phyloP scores from a whole-genome alignment of 441 rosid genomes.

The Oxalis stricta region DNA sequence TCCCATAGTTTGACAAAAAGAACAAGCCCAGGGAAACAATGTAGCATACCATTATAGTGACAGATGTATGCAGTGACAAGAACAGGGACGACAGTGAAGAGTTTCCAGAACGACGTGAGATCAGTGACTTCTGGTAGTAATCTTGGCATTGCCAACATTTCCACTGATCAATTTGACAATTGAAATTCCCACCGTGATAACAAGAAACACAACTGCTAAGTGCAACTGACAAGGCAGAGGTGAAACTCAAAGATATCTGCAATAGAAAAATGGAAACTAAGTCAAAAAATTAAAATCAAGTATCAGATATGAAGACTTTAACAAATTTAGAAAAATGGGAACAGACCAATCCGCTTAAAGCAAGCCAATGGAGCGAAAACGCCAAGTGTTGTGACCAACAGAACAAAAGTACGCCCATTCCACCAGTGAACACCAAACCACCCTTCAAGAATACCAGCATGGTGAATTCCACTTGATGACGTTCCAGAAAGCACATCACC shows the following conservation, averaged over 20 bases:
- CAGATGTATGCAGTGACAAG: conserved; percentile 91
- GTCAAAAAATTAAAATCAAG: not conserved
- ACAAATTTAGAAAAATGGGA: not conserved
- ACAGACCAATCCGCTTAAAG: conserved; percentile 80
- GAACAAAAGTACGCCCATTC: conserved; percentile 65
- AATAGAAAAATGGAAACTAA: conserved; percentile 10
- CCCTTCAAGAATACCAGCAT: conserved; percentile 88
- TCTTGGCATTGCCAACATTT: conserved; percentile 65
- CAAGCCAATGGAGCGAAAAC: conserved; percentile 80
- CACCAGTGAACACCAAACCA: conserved; percentile 98
- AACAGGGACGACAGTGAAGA: conserved; percentile 85
- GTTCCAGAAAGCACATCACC: conserved; percentile 97
- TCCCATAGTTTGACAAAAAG: not conserved
- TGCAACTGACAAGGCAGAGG: conserved; percentile 84
- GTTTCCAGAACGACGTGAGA: conserved; percentile 61
- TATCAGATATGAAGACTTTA: not conserved
- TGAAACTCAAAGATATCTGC: conserved; percentile 92
- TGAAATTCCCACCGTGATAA: conserved; percentile 70
- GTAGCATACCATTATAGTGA: conserved; percentile 73
- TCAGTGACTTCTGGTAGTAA: conserved; percentile 65
- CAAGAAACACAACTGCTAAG: conserved; percentile 80
- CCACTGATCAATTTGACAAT: conserved; percentile 59
- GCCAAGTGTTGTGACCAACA: conserved; percentile 56
- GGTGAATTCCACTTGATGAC: conserved; percentile 64
- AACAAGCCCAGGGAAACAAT: not conserved